These are phyloP conservation scores for Teratosphaeria viscida DNA, from an alignment of 2,329 filamentous ascomycete genomes.

Conservation along the genomic window DNA sequence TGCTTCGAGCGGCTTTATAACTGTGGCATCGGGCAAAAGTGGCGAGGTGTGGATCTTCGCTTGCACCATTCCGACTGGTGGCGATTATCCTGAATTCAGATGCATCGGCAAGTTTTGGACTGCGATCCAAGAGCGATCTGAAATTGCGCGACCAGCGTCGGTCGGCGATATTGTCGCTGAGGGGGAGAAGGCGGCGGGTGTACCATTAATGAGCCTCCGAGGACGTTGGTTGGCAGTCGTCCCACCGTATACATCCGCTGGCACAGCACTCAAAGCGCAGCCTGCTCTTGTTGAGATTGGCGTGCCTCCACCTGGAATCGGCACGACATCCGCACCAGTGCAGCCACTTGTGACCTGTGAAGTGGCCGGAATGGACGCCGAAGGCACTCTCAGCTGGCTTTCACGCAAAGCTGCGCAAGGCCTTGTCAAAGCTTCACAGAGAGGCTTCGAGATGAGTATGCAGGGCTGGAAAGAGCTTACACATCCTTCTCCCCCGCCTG, in stretches of 20 bases:
- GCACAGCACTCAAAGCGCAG: constrained; percentile 58
- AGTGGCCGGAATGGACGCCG: constrained; percentile 61
- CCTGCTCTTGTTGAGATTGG: constrained; percentile 42
- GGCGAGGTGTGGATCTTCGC: constrained; percentile 75
- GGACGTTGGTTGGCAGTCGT: constrained; percentile 71
- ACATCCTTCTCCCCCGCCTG: constrained; percentile 38
- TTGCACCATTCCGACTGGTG: constrained; percentile 18
- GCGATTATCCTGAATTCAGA: constrained; percentile 33
- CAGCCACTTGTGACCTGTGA: constrained; percentile 56
- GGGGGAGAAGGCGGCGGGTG: constrained; percentile 16
- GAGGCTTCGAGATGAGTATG: constrained; percentile 56
- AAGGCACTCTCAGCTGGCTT: constrained; percentile 30
- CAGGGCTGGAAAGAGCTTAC: constrained; percentile 75
- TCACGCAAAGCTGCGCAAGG: constrained; percentile 66
- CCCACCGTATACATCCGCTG: constrained; percentile 58
- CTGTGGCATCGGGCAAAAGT: constrained; percentile 68
- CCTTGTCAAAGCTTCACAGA: constrained; percentile 55
- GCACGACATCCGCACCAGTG: constrained; percentile 56
- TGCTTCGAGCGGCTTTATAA: constrained; percentile 60
- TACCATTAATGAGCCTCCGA: constrained; percentile 58
- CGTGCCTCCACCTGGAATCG: constrained; percentile 45
- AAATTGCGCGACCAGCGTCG: constrained; percentile 4
- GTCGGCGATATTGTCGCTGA: constrained; percentile 18
- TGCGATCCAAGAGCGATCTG: constrained; percentile 40
- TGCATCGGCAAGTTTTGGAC: constrained; percentile 93